Evolutionary conservation across 1,139 yeast genomes (phyloP).

Genomic region (Suhomyces terraborum): DNA sequence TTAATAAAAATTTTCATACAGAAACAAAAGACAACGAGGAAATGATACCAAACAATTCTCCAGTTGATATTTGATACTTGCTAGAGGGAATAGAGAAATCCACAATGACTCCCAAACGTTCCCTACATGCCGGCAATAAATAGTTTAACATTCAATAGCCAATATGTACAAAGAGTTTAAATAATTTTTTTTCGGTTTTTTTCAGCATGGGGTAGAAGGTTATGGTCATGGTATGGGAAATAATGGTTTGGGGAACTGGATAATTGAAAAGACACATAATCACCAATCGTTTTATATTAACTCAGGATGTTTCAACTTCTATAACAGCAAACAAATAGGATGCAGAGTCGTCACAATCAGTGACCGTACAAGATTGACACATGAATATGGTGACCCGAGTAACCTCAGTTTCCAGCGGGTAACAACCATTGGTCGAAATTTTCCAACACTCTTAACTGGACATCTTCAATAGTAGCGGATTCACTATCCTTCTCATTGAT

Average conservation of each 20-base stretch:
- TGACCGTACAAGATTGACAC: constrained; percentile 8
- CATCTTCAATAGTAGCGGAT: constrained; percentile 32
- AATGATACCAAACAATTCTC: background rate
- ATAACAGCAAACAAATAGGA: constrained; percentile 10
- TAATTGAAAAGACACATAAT: background rate
- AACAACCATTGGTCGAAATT: constrained; percentile 49
- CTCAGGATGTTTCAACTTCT: constrained; percentile 3
- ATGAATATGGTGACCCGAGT: constrained; percentile 6
- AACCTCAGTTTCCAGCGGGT: constrained; percentile 20
- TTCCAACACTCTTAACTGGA: constrained; percentile 45
- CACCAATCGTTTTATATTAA: background rate
- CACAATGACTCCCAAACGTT: background rate
- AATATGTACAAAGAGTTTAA: constrained; percentile 6
- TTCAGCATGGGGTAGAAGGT: background rate
- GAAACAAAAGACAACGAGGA: constrained; percentile 2
- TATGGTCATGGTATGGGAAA: no score
- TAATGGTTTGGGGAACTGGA: background rate
- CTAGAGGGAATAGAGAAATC: background rate
- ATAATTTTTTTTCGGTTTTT: constrained; percentile 3
- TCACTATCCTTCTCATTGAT: constrained; percentile 29
- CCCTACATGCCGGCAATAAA: constrained; percentile 7
- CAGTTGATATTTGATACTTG: background rate
- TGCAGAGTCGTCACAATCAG: constrained; percentile 7
- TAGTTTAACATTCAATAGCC: constrained; percentile 7
- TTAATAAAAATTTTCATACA: constrained; percentile 2